phyloP scores from a whole-genome alignment of 2,329 filamentous ascomycete genomes.

The Cephalotrichum gorgonifer region DNA sequence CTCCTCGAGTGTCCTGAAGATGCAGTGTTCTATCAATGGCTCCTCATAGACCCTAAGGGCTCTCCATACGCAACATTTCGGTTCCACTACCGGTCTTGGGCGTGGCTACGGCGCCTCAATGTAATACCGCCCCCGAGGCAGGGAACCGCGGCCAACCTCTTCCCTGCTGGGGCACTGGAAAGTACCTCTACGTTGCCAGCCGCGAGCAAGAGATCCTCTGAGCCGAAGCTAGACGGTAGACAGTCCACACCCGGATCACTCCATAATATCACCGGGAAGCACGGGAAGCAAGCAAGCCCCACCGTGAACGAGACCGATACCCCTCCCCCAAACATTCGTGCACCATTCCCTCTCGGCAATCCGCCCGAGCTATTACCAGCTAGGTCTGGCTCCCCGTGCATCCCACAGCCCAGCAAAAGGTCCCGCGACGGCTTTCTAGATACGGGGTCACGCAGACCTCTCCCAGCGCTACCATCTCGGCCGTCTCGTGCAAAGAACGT shows the following conservation, averaged over 20 bases:
- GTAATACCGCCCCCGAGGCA: conserved; percentile 27
- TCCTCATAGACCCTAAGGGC: conserved; percentile 38
- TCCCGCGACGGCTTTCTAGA: conserved; percentile 13
- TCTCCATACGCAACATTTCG: conserved; percentile 41
- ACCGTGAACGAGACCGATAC: conserved; percentile 14
- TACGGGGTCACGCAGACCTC: conserved; percentile 14
- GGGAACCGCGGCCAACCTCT: neutral
- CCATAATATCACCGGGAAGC: neutral
- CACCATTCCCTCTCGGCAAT: conserved; percentile 15
- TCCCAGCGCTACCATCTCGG: conserved; percentile 17
- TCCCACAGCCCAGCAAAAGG: conserved; percentile 22
- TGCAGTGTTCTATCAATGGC: conserved; percentile 40
- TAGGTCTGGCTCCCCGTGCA: neutral
- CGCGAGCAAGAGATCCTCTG: neutral
- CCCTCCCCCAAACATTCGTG: neutral
- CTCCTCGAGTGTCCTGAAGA: conserved; percentile 40
- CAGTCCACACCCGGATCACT: neutral
- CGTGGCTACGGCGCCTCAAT: conserved; percentile 34
- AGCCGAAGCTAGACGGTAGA: neutral
- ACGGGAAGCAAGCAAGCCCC: conserved; percentile 2
- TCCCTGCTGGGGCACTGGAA: neutral
- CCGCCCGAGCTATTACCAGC: conserved; percentile 18
- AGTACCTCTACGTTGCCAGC: neutral
- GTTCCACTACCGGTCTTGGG: conserved; percentile 46
- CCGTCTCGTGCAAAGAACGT: neutral